Conservation (phyloP, 208 protist genomes). For the Leishmania martiniquensis region DNA sequence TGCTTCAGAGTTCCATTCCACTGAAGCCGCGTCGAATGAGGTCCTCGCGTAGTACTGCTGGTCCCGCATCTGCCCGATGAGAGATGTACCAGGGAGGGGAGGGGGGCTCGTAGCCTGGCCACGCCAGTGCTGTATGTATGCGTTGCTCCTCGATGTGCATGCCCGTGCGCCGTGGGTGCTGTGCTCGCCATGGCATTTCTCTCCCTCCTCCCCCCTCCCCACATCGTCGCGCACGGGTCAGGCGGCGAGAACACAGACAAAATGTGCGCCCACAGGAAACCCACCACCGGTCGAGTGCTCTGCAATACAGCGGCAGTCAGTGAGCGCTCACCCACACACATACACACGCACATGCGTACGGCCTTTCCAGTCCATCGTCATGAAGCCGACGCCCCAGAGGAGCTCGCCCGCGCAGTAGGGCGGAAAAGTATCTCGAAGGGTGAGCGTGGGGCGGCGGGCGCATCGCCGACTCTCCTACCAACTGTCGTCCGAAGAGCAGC, state of each 20-base stretch:
- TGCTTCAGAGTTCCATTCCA: neutral
- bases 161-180: neutral
- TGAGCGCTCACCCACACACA: neutral
- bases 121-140: neutral
- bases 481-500: neutral
- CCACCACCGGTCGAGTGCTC: too few species aligned
- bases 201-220: neutral
- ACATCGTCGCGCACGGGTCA: neutral
- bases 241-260: too few species aligned
- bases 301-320: too few species aligned
- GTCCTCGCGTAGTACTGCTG: neutral
- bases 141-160: neutral
- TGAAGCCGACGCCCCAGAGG: neutral
- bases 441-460: neutral
- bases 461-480: neutral
- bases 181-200: neutral
- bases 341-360: too few species aligned
- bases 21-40: neutral
- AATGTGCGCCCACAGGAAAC: too few species aligned
- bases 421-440: neutral
- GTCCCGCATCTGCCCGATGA: neutral
- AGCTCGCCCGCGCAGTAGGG: neutral
- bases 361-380: neutral
- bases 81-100: neutral
- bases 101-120: neutral